phyloP scores from a whole-genome alignment of 305 asterid genomes.

The Rubia peregrina region DNA sequence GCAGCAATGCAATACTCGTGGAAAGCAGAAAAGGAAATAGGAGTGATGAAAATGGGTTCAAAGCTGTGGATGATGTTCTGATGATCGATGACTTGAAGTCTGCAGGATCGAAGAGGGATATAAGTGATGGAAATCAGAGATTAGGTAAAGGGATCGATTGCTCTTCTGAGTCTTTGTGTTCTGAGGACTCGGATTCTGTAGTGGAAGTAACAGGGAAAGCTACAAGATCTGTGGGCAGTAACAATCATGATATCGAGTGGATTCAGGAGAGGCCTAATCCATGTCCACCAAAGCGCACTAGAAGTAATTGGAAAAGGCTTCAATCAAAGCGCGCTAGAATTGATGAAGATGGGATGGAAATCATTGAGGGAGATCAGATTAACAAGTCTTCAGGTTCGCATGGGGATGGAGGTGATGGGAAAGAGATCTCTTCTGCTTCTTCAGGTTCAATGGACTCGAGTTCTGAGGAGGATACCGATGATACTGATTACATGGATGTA shows the following conservation, averaged over 20 bases:
- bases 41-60: not conserved
- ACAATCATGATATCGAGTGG: not conserved
- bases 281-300: not conserved
- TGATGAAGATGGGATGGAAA: not conserved
- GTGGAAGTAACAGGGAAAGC: not conserved
- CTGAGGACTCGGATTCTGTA: not conserved
- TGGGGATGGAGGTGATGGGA: not conserved
- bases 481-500: conserved; percentile 17
- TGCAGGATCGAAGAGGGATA: not conserved
- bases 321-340: not conserved
- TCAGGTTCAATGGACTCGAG: conserved; percentile 17
- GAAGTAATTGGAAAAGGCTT: not conserved
- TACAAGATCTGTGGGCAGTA: not conserved
- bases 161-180: not conserved
- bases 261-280: not conserved
- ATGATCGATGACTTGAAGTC: not conserved
- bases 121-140: not conserved
- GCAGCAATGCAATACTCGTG: not conserved
- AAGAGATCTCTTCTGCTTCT: not conserved
- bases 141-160: not conserved
- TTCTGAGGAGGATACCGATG: conserved; percentile 32
- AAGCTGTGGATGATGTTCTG: not conserved
- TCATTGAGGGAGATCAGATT: not conserved
- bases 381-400: too few relatives aligned
- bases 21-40: not conserved